Conservation (phyloP, 169 alveolate genomes). For the Cryptosporidium sp. region DNA sequence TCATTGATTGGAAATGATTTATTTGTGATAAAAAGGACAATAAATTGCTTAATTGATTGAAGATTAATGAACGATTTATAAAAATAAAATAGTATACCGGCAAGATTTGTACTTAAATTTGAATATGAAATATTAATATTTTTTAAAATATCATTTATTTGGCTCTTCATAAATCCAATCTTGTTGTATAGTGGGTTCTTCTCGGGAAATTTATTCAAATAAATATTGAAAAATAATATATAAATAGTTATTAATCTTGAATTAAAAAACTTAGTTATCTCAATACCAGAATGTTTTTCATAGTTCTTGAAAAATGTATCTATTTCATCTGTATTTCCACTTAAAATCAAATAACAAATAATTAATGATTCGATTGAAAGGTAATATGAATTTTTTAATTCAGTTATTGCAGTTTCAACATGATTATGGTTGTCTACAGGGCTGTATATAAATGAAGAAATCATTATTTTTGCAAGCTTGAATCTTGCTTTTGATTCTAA, state of each 20-base stretch:
- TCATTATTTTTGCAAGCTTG: constrained; percentile 36
- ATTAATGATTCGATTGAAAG: constrained; percentile 36
- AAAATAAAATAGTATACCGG: constrained; percentile 15
- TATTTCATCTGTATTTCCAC: constrained; percentile 12
- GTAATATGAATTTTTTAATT: constrained; percentile 32
- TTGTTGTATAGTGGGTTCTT: neutral
- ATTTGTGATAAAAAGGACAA: constrained; percentile 5
- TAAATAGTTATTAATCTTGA: neutral
- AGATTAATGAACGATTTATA: constrained; percentile 29
- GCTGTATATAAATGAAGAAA: constrained; percentile 4
- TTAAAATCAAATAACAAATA: constrained; percentile 21
- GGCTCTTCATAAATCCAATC: neutral
- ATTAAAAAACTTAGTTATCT: constrained; percentile 7
- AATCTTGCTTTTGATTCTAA: constrained; percentile 52
- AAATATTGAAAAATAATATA: constrained; percentile 11
- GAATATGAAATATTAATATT: constrained; percentile 25
- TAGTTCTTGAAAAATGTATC: neutral
- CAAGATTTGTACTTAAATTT: constrained; percentile 3
- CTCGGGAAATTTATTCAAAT: constrained; percentile 30
- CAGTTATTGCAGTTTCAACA: neutral
- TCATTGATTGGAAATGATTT: neutral
- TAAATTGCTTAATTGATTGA: constrained; percentile 60
- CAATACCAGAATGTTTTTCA: neutral
- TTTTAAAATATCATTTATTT: neutral
- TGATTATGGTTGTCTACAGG: neutral